phyloP scores from a whole-genome alignment of 805 yeast species.

The Candida ficus region DNA sequence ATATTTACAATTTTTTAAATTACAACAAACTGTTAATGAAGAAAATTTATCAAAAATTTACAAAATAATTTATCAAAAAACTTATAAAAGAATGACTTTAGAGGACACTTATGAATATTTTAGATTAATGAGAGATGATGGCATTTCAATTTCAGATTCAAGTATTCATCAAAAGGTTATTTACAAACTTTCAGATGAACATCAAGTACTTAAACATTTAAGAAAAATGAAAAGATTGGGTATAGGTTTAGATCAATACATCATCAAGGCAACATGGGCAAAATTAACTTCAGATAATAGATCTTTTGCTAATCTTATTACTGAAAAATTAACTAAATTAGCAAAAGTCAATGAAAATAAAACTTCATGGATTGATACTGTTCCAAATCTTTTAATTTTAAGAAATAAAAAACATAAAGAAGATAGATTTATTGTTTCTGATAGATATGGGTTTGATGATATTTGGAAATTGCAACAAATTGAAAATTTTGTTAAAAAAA shows the following conservation, averaged over 20 bases:
- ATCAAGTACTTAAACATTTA: not conserved
- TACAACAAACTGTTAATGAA: not conserved
- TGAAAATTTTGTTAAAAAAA: not conserved
- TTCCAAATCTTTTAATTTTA: slow-evolving; percentile 2
- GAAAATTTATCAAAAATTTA: slow-evolving; percentile 10
- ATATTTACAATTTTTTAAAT: not conserved
- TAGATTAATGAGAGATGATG: slow-evolving; percentile 9
- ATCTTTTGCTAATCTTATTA: slow-evolving; percentile 1
- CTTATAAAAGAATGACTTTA: slow-evolving; percentile 8
- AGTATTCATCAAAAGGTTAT: slow-evolving; percentile 5
- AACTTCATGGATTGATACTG: slow-evolving; percentile 7
- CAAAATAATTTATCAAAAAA: slow-evolving; percentile 7
- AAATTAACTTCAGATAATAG: slow-evolving; percentile 1
- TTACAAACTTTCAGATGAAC: not conserved
- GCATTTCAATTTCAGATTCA: slow-evolving; percentile 3
- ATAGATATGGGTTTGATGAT: not conserved
- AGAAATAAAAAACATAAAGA: not conserved
- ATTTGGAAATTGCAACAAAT: slow-evolving; percentile 6
- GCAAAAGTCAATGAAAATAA: not conserved
- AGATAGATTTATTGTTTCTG: not conserved
- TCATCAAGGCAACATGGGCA: slow-evolving; percentile 8
- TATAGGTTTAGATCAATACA: slow-evolving; percentile 1
- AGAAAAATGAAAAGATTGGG: not conserved
- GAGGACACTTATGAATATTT: slow-evolving; percentile 10
- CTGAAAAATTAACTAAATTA: not conserved